A percentile compares a stretch with the other conserved stretches of the same genome.
Evolutionary conservation across 306 rosid genomes (phyloP).

Genomic region (Vicia sativa): DNA sequence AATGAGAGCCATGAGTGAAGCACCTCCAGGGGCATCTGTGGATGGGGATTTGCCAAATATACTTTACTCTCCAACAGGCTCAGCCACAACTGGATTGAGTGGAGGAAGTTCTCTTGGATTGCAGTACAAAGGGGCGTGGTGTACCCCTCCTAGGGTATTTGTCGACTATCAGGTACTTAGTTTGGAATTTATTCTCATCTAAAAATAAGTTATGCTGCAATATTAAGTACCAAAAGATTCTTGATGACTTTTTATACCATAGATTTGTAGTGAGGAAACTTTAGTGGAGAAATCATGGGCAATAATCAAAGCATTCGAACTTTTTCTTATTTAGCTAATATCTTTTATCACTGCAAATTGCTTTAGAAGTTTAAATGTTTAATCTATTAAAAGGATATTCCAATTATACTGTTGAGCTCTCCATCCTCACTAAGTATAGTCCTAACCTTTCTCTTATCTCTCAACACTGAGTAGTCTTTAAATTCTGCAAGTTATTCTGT

Average conservation of each 20-base stretch:
- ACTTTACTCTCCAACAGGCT: slow-evolving; percentile 82
- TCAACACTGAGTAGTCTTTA: too few relatives aligned
- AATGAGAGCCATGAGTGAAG: slow-evolving; percentile 95
- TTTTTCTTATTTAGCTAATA: slow-evolving; percentile 12
- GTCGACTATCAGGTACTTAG: slow-evolving; percentile 88
- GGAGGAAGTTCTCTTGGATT: slow-evolving; percentile 95
- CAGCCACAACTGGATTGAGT: slow-evolving; percentile 96
- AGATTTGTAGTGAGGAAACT: slow-evolving; percentile 23
- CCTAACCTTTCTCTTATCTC: not conserved
- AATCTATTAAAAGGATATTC: not conserved
- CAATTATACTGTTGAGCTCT: not conserved
- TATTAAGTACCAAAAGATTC: slow-evolving; percentile 22
- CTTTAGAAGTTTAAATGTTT: slow-evolving; percentile 3
- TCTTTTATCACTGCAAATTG: not conserved
- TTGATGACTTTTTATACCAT: slow-evolving; percentile 24
- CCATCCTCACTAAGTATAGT: not conserved
- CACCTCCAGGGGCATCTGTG: slow-evolving; percentile 63
- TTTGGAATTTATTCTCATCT: slow-evolving; percentile 19
- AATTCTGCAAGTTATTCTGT: too few relatives aligned
- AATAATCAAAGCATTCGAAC: not conserved
- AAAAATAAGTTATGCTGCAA: slow-evolving; percentile 14
- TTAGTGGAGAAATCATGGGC: slow-evolving; percentile 2
- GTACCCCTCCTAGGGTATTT: slow-evolving; percentile 96
- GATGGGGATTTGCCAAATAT: slow-evolving; percentile 75
- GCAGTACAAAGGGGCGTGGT: slow-evolving; percentile 95